phyloP scores from a whole-genome alignment of 768 basidiomycete species.

The Termitomyces sp. region DNA sequence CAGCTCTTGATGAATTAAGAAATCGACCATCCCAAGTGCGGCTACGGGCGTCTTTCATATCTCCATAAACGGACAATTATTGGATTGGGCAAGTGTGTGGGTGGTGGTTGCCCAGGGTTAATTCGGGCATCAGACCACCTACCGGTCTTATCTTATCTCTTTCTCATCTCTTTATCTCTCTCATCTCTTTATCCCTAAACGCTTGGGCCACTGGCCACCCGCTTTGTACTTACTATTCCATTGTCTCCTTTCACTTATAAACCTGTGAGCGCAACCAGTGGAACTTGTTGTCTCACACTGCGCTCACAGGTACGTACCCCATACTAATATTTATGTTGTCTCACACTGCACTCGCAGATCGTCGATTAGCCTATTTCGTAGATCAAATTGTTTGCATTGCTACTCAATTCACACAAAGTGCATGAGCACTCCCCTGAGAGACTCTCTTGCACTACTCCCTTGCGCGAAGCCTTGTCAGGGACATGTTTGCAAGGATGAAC shows the following conservation, averaged over 20 bases:
- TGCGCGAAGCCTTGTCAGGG: background rate
- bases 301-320: too few relatives aligned
- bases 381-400: background rate
- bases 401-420: background rate
- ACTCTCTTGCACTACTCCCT: background rate
- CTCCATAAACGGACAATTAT: background rate
- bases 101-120: background rate
- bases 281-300: too few relatives aligned
- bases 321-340: too few relatives aligned
- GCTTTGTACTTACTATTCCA: too few relatives aligned
- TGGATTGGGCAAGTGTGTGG: too few relatives aligned
- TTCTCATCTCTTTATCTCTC: background rate
- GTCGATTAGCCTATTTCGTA: background rate
- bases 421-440: background rate
- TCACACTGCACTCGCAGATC: background rate
- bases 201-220: too few relatives aligned
- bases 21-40: slow-evolving; percentile 3
- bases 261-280: too few relatives aligned
- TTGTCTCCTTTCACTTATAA: too few relatives aligned
- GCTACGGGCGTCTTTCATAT: background rate
- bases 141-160: background rate
- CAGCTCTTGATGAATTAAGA: slow-evolving; percentile 3
- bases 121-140: background rate
- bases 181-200: background rate
- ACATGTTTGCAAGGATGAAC: background rate